Percentiles rank a stretch among this genome's conserved stretches.
Conservation (phyloP, 192 early-diverging fungal species). For the Ambispora gerdemannii region DNA sequence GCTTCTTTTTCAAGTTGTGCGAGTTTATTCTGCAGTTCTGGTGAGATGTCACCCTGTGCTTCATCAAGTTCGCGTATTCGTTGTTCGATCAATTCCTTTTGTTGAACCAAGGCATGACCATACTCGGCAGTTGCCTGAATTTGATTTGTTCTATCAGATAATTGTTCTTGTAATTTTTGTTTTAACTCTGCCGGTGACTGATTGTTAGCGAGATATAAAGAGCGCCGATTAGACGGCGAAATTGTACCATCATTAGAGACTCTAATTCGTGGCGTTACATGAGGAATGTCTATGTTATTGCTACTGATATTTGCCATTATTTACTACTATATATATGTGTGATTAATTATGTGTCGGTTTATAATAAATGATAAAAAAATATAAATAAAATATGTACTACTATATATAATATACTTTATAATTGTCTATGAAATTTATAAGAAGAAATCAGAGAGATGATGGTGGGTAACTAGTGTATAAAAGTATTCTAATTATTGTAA, state of each 20-base stretch:
- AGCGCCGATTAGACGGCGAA: slow-evolving; percentile 16
- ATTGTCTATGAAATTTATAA: no score
- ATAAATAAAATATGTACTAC: no score
- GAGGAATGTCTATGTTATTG: not conserved
- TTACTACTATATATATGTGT: no score
- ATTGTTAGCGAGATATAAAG: not conserved
- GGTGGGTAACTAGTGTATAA: no score
- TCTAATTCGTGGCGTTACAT: not conserved
- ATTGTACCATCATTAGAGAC: not conserved
- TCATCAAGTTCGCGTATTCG: slow-evolving; percentile 23
- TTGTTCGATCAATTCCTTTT: slow-evolving; percentile 4
- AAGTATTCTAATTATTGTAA: no score
- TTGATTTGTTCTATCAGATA: slow-evolving; percentile 1
- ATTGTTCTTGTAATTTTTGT: slow-evolving; percentile 27
- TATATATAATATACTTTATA: no score
- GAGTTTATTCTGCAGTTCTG: slow-evolving; percentile 21
- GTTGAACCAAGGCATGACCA: slow-evolving; percentile 3
- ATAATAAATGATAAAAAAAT: no score
- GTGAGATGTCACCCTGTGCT: slow-evolving; percentile 19
- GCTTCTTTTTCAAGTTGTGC: slow-evolving; percentile 11
- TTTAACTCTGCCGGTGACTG: slow-evolving; percentile 5
- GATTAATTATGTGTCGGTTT: no score
- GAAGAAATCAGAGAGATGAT: no score
- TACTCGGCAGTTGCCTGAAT: slow-evolving; percentile 21
- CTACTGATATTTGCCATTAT: not conserved